Conservation (phyloP, 495 filamentous ascomycete species). For the Penicillium steckii region DNA sequence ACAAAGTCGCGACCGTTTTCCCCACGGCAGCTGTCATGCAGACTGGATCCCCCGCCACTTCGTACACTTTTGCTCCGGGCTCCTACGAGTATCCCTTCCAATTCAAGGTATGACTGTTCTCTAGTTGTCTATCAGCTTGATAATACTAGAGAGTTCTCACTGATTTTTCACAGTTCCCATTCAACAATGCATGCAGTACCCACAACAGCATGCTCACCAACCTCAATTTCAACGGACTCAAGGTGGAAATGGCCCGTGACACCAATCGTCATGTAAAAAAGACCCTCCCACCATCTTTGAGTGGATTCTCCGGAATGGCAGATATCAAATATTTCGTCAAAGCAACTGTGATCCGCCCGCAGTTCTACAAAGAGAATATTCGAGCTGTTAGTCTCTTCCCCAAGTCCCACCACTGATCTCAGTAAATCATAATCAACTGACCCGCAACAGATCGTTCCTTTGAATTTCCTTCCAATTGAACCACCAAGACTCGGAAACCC, state of each 20-base stretch:
- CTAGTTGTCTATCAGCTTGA: background rate
- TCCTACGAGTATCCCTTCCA: conserved; percentile 85
- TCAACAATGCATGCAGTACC: conserved; percentile 82
- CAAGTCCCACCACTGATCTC: background rate
- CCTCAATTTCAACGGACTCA: conserved; percentile 53
- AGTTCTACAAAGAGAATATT: conserved; percentile 84
- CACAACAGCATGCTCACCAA: conserved; percentile 58
- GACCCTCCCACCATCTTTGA: conserved; percentile 84
- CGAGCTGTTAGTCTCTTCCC: conserved; percentile 48
- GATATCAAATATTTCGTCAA: conserved; percentile 94
- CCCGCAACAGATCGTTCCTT: conserved; percentile 44
- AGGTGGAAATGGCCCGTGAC: conserved; percentile 57
- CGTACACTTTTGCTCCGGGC: conserved; percentile 70
- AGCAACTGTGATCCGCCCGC: conserved; percentile 77
- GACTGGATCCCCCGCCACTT: conserved; percentile 38
- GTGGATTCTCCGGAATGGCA: conserved; percentile 75
- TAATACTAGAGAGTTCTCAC: background rate
- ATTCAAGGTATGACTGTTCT: conserved; percentile 64
- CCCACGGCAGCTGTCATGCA: conserved; percentile 55
- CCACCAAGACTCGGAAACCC: conserved; percentile 68
- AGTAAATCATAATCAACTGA: conserved; percentile 3
- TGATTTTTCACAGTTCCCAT: conserved; percentile 56
- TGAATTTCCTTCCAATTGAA: conserved; percentile 93
- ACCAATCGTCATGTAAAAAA: conserved; percentile 69
- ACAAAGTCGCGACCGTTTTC: conserved; percentile 63